Evolutionary conservation across 169 alveolate genomes (phyloP).

Genomic region (Cryptosporidium baileyi): DNA sequence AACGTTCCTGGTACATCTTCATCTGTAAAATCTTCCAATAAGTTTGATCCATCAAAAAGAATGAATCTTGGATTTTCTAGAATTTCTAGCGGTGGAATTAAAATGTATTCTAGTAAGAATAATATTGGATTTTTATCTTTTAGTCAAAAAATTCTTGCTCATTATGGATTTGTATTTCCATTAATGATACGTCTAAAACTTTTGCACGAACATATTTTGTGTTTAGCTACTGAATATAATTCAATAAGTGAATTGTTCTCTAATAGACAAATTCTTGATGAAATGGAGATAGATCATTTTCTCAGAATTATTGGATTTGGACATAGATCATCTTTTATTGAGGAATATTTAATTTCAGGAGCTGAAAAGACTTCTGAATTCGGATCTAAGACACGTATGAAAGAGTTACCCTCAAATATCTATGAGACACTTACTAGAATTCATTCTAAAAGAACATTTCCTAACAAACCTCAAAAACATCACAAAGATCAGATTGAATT

Average conservation of each 20-base stretch:
- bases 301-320: constrained; percentile 64
- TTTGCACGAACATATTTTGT: constrained; percentile 11
- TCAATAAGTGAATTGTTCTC: neutral
- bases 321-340: constrained; percentile 42
- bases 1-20: constrained; percentile 29
- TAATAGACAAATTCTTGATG: constrained; percentile 36
- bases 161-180: constrained; percentile 63
- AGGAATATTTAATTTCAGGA: constrained; percentile 45
- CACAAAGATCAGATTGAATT: neutral
- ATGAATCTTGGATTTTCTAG: constrained; percentile 51
- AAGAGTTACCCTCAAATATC: constrained; percentile 25
- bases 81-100: neutral
- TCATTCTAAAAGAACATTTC: neutral
- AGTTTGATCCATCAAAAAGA: constrained; percentile 60
- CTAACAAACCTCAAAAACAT: neutral
- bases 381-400: neutral
- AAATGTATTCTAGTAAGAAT: neutral
- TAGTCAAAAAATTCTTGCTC: constrained; percentile 64
- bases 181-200: constrained; percentile 51
- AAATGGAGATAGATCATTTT: constrained; percentile 39
- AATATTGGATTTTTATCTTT: constrained; percentile 19
- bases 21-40: neutral
- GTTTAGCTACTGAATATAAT: neutral
- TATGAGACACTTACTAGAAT: constrained; percentile 48
- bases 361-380: neutral